Evolutionary conservation across 2,329 filamentous ascomycete genomes (phyloP), one percentile per base, ranked within the genome.

Genomic region (Botrytis galanthina): DNA sequence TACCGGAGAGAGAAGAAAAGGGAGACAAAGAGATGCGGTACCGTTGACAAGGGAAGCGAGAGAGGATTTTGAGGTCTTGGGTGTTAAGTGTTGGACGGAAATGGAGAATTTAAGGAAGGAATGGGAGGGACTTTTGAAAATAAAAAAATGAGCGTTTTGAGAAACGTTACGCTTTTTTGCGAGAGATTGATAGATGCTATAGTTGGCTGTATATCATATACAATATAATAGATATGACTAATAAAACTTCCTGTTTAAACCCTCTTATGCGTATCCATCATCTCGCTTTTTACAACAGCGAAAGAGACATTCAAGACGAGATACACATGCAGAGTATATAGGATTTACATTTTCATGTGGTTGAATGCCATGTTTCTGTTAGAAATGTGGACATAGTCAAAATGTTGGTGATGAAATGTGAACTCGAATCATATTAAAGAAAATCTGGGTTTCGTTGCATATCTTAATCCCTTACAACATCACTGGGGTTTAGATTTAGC

Each of bases 61-160:
- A 72, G 84, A 85, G 48, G 84, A 87, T 75, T 93, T 95, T 79
- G 88, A 92, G 81, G 84, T 86, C 75, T 79, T 87, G 42, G 92
- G 91, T 0, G 85, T 83, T 12, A 80, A 84, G 77, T 89, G 86
- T 76, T 95, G 93, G 93, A 85, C 80, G 74, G 85, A 89, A 82
- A 91, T 96, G 87, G 93, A 96, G 84, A 85, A 84, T 77, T 81
- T 97, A 84, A 86, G 94, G 78, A 81, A 80, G 39, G 84, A 88
- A 78, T 94, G 91, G 94, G 90, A 89, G 80, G 73, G 48, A 14
- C 51, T 80, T 48, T 63, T 80, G 46, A 78, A 76, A 12, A 73
- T 80, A 22, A 77, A 73, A 59, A 70, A 73, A 37, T 71, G 46
- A 70, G 29, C 16, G 10, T 22, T 4, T 4, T 42, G 35, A 29